Conservation (phyloP, 495 filamentous ascomycete species). For the Terfezia claveryi region DNA sequence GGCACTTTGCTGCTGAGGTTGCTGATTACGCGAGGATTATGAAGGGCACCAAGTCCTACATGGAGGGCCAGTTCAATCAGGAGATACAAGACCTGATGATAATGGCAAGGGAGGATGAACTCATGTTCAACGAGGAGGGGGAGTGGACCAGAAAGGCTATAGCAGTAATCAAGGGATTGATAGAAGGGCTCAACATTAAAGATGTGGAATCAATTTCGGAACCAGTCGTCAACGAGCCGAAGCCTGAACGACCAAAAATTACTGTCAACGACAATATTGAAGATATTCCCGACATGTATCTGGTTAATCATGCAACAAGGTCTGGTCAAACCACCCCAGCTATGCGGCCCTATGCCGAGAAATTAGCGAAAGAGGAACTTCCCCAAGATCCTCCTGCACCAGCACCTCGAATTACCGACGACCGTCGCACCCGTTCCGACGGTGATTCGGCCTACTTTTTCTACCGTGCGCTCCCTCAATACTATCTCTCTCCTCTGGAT, state of each 20-base stretch:
- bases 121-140: conserved; percentile 80
- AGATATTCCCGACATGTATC: conserved; percentile 33
- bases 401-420: background rate
- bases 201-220: conserved; percentile 26
- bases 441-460: conserved; percentile 44
- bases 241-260: conserved; percentile 26
- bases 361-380: background rate
- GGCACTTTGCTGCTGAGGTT: conserved; percentile 84
- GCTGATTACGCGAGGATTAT: conserved; percentile 89
- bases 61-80: conserved; percentile 50
- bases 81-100: conserved; percentile 52
- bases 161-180: conserved; percentile 3
- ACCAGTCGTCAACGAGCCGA: conserved; percentile 28
- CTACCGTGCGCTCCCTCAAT: conserved; percentile 73
- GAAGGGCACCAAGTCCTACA: conserved; percentile 79
- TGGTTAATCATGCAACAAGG: conserved; percentile 26
- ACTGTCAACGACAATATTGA: conserved; percentile 25
- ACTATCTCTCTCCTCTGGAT: conserved; percentile 82
- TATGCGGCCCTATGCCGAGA: background rate
- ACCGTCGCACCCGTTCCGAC: background rate
- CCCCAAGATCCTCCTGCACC: background rate
- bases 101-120: conserved; percentile 71
- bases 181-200: conserved; percentile 31
- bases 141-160: conserved; percentile 72
- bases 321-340: conserved; percentile 21